phyloP scores from a whole-genome alignment of 2,329 filamentous ascomycete species.

The Beauveria bassiana region DNA sequence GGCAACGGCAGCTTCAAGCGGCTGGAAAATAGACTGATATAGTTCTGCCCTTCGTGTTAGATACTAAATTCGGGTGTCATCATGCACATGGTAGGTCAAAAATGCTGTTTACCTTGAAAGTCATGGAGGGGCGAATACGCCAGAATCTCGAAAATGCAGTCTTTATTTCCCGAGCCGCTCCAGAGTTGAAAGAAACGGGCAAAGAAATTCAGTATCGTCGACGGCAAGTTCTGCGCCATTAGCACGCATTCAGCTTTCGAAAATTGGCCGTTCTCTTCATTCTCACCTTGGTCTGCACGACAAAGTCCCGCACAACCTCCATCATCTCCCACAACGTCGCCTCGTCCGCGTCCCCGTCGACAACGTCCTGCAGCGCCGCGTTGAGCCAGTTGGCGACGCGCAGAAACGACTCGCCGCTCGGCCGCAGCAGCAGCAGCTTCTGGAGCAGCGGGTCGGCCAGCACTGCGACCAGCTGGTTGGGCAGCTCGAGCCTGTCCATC shows the following conservation, averaged over 20 bases:
- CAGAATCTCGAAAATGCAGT: constrained; percentile 50
- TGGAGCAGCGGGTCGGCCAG: constrained; percentile 70
- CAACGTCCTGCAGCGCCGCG: constrained; percentile 47
- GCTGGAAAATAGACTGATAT: constrained; percentile 38
- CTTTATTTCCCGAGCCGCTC: constrained; percentile 50
- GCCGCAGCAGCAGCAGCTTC: constrained; percentile 62
- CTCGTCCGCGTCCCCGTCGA: constrained; percentile 42
- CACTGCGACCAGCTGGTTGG: constrained; percentile 73
- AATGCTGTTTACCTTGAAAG: constrained; percentile 42
- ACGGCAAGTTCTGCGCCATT: constrained; percentile 34
- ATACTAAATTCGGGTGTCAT: constrained; percentile 15
- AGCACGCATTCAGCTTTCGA: neutral
- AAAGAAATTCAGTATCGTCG: constrained; percentile 43
- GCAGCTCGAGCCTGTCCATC: constrained; percentile 71
- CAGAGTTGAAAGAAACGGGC: constrained; percentile 48
- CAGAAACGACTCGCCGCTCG: constrained; percentile 41
- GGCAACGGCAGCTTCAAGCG: constrained; percentile 44
- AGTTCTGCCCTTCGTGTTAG: constrained; percentile 35
- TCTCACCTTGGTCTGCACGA: constrained; percentile 45
- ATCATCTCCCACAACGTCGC: constrained; percentile 46
- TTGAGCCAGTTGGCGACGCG: constrained; percentile 54
- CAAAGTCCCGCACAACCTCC: constrained; percentile 48
- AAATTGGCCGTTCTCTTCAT: too few relatives aligned
- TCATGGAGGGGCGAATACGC: constrained; percentile 44
- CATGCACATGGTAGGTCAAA: neutral